Evolutionary conservation across 163 green algal species (phyloP), one percentile per base, ranked within the genome.

Genomic region (Prototheca stagnorum): DNA sequence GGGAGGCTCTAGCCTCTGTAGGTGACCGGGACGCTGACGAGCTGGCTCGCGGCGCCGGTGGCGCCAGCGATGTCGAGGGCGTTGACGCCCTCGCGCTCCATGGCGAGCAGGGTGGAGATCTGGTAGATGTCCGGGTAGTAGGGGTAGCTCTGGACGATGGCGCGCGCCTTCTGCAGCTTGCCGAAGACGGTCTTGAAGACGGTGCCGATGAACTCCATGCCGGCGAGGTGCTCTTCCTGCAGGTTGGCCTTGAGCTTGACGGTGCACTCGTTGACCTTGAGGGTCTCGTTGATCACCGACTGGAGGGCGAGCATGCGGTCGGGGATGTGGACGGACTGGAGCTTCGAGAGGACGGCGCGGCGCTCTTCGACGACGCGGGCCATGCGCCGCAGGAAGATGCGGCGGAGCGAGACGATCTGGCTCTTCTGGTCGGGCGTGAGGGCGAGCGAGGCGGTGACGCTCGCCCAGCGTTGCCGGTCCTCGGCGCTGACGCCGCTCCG

Each of bases 51-150:
- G n/a, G n/a, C n/a, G n/a, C n/a, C n/a, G n/a, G n/a, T n/a, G n/a
- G 31, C 31, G 31, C 31, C 11, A 12, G 31, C 31, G 31, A 9
- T 37, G n/a, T 37, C 31, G 31, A 59, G 52, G 14, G 52, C 52
- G 5, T 34, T 27, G 5, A 34, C 26, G 5, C 54, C 54, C 20
- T 55, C 47, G 25, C 47, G 44, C 40, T 62, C 54, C 25, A 49
- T 7, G 1, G 44, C 54, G 31, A 62, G 34, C 31, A 47, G 44
- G 17, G 54, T 62, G 12, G 54, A 39, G 24, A 62, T 62, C 48
- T 63, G 55, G 42, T 63, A 66, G 12, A 70, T 49, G 49, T 76
- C 64, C 4, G 67, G 67, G 53, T 73, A 76, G 41, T 59, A 73
- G 39, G 67, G 67, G 53, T 70, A 76, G 21, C 51, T 61, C 39